A percentile compares a stretch with the other conserved stretches of the same genome.
Evolutionary conservation across 78 protist genomes (phyloP).

Genomic region (Pelomyxa schiedti): DNA sequence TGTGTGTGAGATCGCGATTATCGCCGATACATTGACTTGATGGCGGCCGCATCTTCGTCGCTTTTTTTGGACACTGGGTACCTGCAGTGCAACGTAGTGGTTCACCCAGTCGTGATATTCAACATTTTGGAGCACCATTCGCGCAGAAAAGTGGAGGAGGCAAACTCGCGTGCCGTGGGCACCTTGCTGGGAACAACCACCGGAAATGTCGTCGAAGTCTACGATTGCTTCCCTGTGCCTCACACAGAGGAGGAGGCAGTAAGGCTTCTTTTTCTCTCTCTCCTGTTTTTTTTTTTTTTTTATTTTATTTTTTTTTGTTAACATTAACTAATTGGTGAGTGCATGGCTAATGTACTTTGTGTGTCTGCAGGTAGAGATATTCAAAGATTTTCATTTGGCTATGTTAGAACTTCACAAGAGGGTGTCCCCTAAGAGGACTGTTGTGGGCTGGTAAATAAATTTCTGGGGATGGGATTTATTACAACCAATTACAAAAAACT

Average conservation of each 20-base stretch:
- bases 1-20: too few relatives aligned
- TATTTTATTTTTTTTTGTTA: too few relatives aligned
- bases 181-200: background rate
- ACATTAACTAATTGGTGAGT: too few relatives aligned
- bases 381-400: background rate
- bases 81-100: background rate
- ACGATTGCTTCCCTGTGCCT: background rate
- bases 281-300: too few relatives aligned
- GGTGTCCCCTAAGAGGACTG: background rate
- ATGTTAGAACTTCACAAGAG: background rate
- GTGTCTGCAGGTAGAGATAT: too few relatives aligned
- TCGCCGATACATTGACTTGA: too few relatives aligned
- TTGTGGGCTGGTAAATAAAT: constrained; percentile 19
- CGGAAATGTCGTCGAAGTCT: background rate
- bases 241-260: background rate
- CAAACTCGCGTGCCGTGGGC: constrained; percentile 8
- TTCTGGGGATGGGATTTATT: too few relatives aligned
- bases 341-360: too few relatives aligned
- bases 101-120: background rate
- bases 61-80: background rate
- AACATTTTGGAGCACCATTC: background rate
- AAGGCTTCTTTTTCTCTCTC: too few relatives aligned
- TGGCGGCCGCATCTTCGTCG: too few relatives aligned
- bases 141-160: background rate
- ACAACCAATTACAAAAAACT: too few relatives aligned